Evolutionary conservation across 2,329 filamentous ascomycete species (phyloP), one percentile per base, ranked within the genome.

Genomic region (Neofusicoccum laricinum): DNA sequence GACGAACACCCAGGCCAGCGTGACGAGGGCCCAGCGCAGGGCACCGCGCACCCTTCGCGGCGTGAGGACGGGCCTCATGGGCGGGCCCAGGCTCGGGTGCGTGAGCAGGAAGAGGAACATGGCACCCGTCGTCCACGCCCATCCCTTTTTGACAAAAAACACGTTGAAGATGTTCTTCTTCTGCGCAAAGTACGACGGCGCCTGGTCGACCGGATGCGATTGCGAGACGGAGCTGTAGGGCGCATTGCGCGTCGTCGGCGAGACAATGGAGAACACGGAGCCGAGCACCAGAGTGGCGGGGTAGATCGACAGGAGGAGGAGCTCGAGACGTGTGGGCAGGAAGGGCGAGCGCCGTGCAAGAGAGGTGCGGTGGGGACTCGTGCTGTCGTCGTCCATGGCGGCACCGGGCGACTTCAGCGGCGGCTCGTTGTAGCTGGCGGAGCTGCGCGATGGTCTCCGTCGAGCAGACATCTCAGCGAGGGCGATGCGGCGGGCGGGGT

Each of bases 111-210:
- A 92, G 15, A 86, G 76, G 38, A 85, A 77, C 71, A 97, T 93
- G 0, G 91, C 89, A 10, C 86, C 74, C 0, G 91, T 93, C 34
- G 92, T 88, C 95, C 95, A 99, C 57, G 89, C 85, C 95, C 95
- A 99, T 66, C 94, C 94, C 62, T 91, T 84, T 82, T 99, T 99
- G 72, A 99, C 95, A 73, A 98, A 99, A 71, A 93, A 85, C 51
- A 90, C 78, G 75, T 99, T 99, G 85, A 98, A 90, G 61, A 97
- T 71, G 79, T 99, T 99, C 76, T 88, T 85, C 79, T 99, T 99
- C 71, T 90, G 90, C 51, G 95, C 94, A 76, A 99, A 99, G 82
- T 98, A 99, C 74, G 85, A 89, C 2, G 91, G 91, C 58, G 89
- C 86, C 4, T 82, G 76, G 45, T 76, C 73, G 64, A 77, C 83